Conservation (phyloP, 208 protist species). For the Trypanosoma brucei region DNA sequence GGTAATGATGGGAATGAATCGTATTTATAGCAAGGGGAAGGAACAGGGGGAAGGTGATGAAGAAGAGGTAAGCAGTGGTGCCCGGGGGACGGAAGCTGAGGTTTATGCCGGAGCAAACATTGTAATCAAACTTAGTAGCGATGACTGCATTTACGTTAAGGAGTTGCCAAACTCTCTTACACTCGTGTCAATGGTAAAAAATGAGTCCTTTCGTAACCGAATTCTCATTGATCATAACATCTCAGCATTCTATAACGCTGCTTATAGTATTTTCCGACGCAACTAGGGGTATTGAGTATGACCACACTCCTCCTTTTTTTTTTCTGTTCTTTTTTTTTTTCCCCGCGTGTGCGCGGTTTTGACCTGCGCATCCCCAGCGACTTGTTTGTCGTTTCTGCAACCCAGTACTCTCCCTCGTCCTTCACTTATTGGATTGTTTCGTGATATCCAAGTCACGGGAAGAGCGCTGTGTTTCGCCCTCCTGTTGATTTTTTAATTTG, state of each 20-base stretch:
- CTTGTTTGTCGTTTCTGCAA: background rate
- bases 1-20: slow-evolving; percentile 69
- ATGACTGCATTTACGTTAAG: slow-evolving; percentile 84
- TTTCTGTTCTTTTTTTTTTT: slow-evolving; percentile 9
- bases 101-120: slow-evolving; percentile 24
- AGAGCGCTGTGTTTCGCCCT: too few species aligned
- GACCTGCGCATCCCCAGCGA: background rate
- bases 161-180: slow-evolving; percentile 83
- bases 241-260: slow-evolving; percentile 77
- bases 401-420: background rate
- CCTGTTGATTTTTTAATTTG: too few species aligned
- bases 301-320: background rate
- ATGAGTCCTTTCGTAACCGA: slow-evolving; percentile 58
- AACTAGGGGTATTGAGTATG: background rate
- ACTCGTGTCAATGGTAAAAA: slow-evolving; percentile 81
- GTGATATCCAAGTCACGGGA: too few species aligned
- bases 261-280: slow-evolving; percentile 49
- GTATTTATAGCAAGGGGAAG: slow-evolving; percentile 41
- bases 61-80: background rate
- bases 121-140: slow-evolving; percentile 45
- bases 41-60: background rate
- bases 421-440: background rate
- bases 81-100: slow-evolving; percentile 22
- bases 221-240: slow-evolving; percentile 84
- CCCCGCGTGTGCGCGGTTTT: background rate